Conservation (phyloP, 257 asterid species). For the Paraleonurus japonicus region DNA sequence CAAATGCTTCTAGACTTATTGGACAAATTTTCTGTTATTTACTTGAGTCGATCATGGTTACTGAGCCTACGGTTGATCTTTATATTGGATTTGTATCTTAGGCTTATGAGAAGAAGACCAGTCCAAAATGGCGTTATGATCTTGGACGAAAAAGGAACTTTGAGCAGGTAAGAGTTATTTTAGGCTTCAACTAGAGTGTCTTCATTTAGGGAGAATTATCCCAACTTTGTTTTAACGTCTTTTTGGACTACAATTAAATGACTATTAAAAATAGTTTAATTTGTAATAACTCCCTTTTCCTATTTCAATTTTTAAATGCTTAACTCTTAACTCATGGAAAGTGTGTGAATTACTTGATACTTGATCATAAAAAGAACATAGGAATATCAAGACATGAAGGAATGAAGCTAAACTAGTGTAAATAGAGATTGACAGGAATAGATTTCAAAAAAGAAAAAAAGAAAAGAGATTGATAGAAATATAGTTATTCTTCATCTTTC, state of each 20-base stretch:
- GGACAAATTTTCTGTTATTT: not conserved
- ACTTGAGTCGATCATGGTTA: conserved; percentile 1
- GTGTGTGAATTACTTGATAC: not conserved
- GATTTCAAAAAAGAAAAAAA: no score
- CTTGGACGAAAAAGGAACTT: conserved; percentile 89
- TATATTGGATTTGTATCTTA: conserved; percentile 32
- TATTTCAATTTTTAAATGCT: not conserved
- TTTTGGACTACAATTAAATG: not conserved
- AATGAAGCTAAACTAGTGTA: not conserved
- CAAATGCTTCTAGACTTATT: conserved; percentile 16
- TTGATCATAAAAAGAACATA: not conserved
- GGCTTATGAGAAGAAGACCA: conserved; percentile 92
- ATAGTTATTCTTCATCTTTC: not conserved
- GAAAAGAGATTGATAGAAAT: no score
- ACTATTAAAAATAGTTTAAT: not conserved
- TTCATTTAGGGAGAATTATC: conserved; percentile 16
- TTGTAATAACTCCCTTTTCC: not conserved
- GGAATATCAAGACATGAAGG: not conserved
- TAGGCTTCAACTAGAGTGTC: conserved; percentile 9
- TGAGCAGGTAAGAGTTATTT: conserved; percentile 59
- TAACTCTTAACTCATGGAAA: not conserved
- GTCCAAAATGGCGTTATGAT: conserved; percentile 96
- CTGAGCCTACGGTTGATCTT: conserved; percentile 10
- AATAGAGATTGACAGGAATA: not conserved
- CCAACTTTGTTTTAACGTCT: not conserved